A percentile compares a stretch with the other conserved stretches of the same genome.
Evolutionary conservation across 73 alveolate species (phyloP).

Genomic region (Paraurostyla sp.): DNA sequence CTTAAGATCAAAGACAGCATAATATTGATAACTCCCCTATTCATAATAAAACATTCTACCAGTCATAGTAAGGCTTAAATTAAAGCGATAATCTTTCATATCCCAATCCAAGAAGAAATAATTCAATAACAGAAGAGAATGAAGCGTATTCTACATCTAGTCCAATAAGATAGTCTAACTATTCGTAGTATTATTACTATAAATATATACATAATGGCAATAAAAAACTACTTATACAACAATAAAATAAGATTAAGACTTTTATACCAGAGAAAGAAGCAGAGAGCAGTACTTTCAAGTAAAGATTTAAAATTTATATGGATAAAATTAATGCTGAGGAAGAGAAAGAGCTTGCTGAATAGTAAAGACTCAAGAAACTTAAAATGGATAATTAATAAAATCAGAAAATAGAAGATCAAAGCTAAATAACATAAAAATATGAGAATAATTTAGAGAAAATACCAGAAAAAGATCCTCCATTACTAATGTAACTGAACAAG

Average conservation of each 20-base stretch:
- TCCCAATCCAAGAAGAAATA: background rate
- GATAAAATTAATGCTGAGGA: conserved; percentile 18
- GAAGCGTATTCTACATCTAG: background rate
- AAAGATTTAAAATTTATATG: conserved; percentile 42
- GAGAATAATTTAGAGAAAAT: background rate
- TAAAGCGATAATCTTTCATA: background rate
- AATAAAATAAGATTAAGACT: background rate
- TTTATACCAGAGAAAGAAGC: conserved; percentile 21
- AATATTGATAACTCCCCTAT: background rate
- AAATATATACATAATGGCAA: conserved; percentile 26
- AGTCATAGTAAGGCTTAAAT: background rate
- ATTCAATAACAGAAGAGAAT: background rate
- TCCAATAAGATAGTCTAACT: background rate
- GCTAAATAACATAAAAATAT: background rate
- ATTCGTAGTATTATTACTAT: conserved; percentile 17
- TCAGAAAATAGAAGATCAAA: background rate
- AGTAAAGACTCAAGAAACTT: background rate
- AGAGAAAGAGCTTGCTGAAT: background rate
- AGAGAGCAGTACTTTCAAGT: conserved; percentile 18
- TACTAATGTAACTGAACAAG: background rate
- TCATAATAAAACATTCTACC: background rate
- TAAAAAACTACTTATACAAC: background rate
- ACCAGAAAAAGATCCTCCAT: background rate
- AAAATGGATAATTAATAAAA: background rate
- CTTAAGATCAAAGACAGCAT: background rate